Evolutionary conservation across 257 asterid genomes (phyloP).

Genomic region (Leptodermis oblonga): DNA sequence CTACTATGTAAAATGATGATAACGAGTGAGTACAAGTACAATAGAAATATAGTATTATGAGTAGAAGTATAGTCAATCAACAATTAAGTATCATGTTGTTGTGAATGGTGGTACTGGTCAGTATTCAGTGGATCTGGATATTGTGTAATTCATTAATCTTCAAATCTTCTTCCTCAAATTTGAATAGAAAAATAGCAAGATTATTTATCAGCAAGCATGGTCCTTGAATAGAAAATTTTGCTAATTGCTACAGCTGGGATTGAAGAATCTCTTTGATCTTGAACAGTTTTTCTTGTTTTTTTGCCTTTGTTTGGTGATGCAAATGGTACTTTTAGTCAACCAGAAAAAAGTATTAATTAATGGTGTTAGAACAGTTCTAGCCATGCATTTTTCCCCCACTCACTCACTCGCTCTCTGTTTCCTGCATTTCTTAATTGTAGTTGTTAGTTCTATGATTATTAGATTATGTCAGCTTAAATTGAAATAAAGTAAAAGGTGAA

Average conservation of each 20-base stretch:
- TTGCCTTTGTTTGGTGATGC: not conserved
- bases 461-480: not conserved
- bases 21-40: not conserved
- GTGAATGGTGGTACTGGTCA: not conserved
- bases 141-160: not conserved
- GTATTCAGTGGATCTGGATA: constrained; percentile 9
- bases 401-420: no score
- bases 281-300: no score
- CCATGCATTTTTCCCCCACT: not conserved
- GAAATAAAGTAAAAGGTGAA: constrained; percentile 2
- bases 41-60: constrained; percentile 1
- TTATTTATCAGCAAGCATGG: not conserved
- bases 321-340: not conserved
- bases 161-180: not conserved
- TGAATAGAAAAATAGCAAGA: not conserved
- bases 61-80: not conserved
- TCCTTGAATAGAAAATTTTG: no score
- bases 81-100: not conserved
- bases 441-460: not conserved
- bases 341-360: not conserved
- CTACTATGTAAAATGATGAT: constrained; percentile 9
- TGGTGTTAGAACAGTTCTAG: not conserved
- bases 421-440: constrained; percentile 4
- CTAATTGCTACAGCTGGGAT: not conserved
- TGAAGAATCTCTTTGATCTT: not conserved